Conservation (phyloP, 179 eudicot genomes). For the Nepenthes alata region DNA sequence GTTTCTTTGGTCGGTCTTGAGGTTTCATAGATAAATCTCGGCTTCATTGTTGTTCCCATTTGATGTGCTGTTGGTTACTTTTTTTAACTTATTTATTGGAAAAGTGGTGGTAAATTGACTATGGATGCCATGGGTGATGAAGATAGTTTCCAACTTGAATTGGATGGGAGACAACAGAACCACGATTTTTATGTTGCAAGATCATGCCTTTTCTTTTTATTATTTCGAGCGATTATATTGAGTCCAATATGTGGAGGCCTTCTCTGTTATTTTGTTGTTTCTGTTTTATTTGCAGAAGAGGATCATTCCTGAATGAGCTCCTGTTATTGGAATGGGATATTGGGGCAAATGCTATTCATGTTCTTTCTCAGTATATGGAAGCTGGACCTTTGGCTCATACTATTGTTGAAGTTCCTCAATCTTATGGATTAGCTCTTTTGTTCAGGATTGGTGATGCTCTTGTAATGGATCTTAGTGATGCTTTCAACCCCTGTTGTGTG, state of each 20-base stretch:
- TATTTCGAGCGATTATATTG: not conserved
- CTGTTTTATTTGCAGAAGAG: slow-evolving; percentile 42
- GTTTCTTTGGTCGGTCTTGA: not conserved
- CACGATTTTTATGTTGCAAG: no score
- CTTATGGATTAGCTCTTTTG: slow-evolving; percentile 62
- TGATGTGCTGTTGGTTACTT: not conserved
- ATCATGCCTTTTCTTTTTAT: no score
- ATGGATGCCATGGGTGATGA: not conserved
- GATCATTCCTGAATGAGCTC: slow-evolving; percentile 62
- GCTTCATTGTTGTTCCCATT: not conserved
- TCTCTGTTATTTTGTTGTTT: not conserved
- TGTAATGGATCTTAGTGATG: slow-evolving; percentile 80
- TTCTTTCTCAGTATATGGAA: slow-evolving; percentile 67
- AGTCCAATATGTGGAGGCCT: not conserved
- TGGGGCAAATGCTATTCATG: slow-evolving; percentile 37
- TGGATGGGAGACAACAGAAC: no score
- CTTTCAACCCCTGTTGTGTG: slow-evolving; percentile 60
- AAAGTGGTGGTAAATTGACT: not conserved
- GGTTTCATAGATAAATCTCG: not conserved
- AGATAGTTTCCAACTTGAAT: no score
- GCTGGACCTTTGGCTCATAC: slow-evolving; percentile 67
- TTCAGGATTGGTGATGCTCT: slow-evolving; percentile 80
- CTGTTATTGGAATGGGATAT: slow-evolving; percentile 71
- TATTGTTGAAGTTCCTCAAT: slow-evolving; percentile 69
- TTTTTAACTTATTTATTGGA: not conserved